A percentile compares a stretch with the other conserved stretches of the same genome.
Evolutionary conservation across 1,284 basidiomycete species (phyloP).

Genomic region (Bjerkandera adusta): DNA sequence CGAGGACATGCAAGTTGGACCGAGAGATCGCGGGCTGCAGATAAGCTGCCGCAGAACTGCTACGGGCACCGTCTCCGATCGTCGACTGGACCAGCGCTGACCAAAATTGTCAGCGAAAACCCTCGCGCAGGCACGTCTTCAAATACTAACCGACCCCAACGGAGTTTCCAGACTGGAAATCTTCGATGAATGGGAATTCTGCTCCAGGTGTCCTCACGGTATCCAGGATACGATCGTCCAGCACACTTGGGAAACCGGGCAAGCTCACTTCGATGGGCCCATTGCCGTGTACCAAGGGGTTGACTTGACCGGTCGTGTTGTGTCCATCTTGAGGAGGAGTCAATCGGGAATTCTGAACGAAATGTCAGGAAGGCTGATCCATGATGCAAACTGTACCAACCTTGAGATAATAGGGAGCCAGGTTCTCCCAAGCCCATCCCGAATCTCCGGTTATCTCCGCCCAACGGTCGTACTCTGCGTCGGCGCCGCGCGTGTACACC

Average conservation of each 20-base stretch:
- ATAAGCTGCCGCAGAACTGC: conserved; percentile 26
- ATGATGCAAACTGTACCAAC: conserved; percentile 12
- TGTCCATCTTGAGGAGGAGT: conserved; percentile 8
- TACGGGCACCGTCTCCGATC: conserved; percentile 27
- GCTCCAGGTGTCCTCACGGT: not conserved
- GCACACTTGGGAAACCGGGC: conserved; percentile 1
- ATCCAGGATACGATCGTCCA: conserved; percentile 1
- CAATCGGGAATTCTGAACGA: conserved; percentile 5
- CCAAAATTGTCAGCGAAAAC: not conserved
- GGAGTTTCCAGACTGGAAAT: conserved; percentile 5
- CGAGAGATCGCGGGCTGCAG: conserved; percentile 29
- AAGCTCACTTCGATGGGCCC: conserved; percentile 11
- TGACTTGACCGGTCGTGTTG: conserved; percentile 8
- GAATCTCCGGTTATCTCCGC: conserved; percentile 35
- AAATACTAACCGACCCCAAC: too few species aligned
- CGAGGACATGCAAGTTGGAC: conserved; percentile 39
- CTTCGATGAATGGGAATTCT: conserved; percentile 8
- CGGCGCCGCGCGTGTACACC: conserved; percentile 39
- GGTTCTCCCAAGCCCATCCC: conserved; percentile 39
- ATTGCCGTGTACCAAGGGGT: conserved; percentile 6
- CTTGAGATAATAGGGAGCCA: conserved; percentile 27
- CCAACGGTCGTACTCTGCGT: conserved; percentile 38
- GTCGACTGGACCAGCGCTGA: conserved; percentile 7
- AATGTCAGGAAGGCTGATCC: too few species aligned
- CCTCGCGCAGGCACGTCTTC: not conserved